Base-by-base conservation (phyloP, 1,284 basidiomycete genomes). In the Ganoderma lucidum region DNA sequence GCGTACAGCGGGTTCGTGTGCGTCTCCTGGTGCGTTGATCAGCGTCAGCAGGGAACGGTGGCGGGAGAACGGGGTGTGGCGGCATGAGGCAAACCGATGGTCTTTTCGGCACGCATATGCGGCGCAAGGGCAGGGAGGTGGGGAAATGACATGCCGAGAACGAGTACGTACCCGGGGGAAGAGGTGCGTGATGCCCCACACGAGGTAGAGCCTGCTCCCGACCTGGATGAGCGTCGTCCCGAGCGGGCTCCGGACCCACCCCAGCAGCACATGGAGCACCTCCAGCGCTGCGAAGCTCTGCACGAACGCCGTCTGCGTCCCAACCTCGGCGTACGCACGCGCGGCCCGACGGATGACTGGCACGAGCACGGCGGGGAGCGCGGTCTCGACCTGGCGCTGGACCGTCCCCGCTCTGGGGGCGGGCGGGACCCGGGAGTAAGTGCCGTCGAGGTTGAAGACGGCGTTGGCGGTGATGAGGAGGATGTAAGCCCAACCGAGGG, bases 181-280 rank as follows among this genome's bases (percentile, higher is more conserved):
- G 68, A 86, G 85, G 72, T 90, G 87, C 1, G 90, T 87, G 64
- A 96, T 86, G 12, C 90, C 94, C 96, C 96, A 99, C 0, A 99
- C 92, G 64, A 97, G 85, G 80, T 93, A 92, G 15, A 99, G 83
- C 55, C 97, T 85, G 73, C 94, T 96, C 0, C 90, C 87, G 61
- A 99, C 96, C 83, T 99, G 97, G 76, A 93, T 88, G 2, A 85
- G 82, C 1, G 96, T 96, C 0, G 97, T 98, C 8, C 83, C 85
- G n/a, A 96, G 81, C 2, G 95, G 91, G 67, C 91, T 93, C 62
- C 92, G 84, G n/a, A 99, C 98, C 84, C 91, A 90, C 0, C 96
- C 92, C 9, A 96, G 75, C 9, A 92, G 81, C 51, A 92, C 90
- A 79, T 99, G 98, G 1, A 94, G 72, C 35, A 97, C 87, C 80